Evolutionary conservation across 257 asterid species (phyloP).

Genomic region (Mitragyna speciosa): DNA sequence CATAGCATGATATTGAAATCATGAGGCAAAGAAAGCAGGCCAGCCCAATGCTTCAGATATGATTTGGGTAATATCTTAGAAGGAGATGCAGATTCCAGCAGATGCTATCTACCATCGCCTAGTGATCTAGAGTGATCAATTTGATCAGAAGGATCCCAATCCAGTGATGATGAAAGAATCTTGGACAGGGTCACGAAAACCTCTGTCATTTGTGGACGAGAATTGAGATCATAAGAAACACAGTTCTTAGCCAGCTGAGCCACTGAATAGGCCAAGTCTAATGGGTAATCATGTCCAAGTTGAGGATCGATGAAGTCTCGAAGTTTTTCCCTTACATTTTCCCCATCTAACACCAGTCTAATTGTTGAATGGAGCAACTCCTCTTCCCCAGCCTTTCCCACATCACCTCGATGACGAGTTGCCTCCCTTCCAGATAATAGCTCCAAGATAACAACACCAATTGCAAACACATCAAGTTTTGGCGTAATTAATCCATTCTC

Average conservation of each 20-base stretch:
- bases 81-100: neutral
- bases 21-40: neutral
- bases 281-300: slow-evolving; percentile 39
- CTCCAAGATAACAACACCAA: slow-evolving; percentile 25
- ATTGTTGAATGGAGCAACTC: slow-evolving; percentile 27
- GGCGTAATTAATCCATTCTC: slow-evolving; percentile 56
- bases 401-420: neutral
- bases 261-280: slow-evolving; percentile 51
- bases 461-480: slow-evolving; percentile 54
- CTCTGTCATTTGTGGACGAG: slow-evolving; percentile 40
- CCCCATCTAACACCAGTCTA: slow-evolving; percentile 38
- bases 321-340: slow-evolving; percentile 49
- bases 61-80: neutral
- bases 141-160: slow-evolving; percentile 59
- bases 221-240: slow-evolving; percentile 37
- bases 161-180: slow-evolving; percentile 44
- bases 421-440: slow-evolving; percentile 24
- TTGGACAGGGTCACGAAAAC: slow-evolving; percentile 42
- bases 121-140: slow-evolving; percentile 30
- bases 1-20: neutral
- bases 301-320: slow-evolving; percentile 42
- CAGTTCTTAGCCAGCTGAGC: slow-evolving; percentile 52
- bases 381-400: neutral
- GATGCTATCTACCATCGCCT: slow-evolving; percentile 18
- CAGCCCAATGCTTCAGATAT: no score